Evolutionary conservation across 306 rosid genomes (phyloP).

Genomic region (Rubus idaeus): DNA sequence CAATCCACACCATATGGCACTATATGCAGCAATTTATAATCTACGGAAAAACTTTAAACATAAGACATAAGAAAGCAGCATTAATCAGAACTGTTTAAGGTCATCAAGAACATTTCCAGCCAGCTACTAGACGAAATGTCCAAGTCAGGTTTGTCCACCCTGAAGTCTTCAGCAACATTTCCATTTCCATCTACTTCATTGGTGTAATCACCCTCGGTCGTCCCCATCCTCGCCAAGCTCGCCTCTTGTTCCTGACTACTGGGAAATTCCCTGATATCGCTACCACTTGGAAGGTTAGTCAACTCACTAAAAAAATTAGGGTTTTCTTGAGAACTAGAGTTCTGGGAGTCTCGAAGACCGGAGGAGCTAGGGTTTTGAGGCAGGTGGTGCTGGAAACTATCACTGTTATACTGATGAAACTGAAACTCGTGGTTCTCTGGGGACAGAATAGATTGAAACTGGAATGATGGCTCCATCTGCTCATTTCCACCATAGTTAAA

Average conservation of each 20-base stretch:
- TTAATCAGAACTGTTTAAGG: neutral
- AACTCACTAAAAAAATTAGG: neutral
- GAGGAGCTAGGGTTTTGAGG: neutral
- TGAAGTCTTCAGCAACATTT: neutral
- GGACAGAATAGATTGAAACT: neutral
- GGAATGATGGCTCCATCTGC: neutral
- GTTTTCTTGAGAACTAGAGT: neutral
- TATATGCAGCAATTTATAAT: no score
- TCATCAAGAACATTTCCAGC: constrained; percentile 14
- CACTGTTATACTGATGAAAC: constrained; percentile 9
- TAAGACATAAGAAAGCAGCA: neutral
- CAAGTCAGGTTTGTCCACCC: neutral
- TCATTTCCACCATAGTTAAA: neutral
- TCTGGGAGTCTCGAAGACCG: neutral
- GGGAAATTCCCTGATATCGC: neutral
- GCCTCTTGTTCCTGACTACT: neutral
- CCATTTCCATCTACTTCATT: neutral
- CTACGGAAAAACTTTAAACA: no score
- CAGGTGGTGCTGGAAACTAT: neutral
- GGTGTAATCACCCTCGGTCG: neutral
- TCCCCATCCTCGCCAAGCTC: neutral
- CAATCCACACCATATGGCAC: no score
- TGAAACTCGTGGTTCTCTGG: neutral
- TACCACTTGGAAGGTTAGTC: neutral
- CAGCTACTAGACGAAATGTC: constrained; percentile 1